Percentiles rank a stretch among this genome's conserved stretches.
These are phyloP conservation scores for Rosa persica DNA, from an alignment of 306 rosid genomes.

Conservation along the genomic window DNA sequence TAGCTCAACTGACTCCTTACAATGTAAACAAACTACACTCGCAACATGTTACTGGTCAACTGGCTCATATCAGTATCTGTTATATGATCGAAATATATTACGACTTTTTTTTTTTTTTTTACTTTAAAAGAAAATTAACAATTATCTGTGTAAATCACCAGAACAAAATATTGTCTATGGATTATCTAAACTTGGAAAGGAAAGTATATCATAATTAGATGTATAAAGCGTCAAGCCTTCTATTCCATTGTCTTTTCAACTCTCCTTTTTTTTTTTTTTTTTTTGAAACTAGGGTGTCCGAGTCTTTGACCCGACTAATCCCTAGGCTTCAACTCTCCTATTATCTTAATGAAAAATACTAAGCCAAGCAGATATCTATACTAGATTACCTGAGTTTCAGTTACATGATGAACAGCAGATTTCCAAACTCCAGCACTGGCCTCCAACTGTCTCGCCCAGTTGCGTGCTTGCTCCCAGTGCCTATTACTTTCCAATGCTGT, in stretches of 20 bases:
- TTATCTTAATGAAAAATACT: background rate
- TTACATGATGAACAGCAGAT: constrained; percentile 82
- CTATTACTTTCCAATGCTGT: constrained; percentile 74
- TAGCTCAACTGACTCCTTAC: background rate
- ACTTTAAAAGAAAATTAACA: background rate
- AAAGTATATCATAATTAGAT: background rate
- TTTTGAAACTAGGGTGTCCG: too few species aligned
- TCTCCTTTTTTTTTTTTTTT: too few species aligned
- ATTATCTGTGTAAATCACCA: background rate
- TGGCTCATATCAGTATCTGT: background rate
- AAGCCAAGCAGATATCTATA: constrained; percentile 34
- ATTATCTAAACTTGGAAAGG: background rate
- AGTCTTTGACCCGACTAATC: too few species aligned
- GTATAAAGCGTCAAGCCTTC: background rate
- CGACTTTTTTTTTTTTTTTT: too few species aligned
- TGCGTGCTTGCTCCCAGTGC: constrained; percentile 96
- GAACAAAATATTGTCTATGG: background rate
- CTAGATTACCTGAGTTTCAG: constrained; percentile 82
- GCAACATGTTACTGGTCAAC: background rate
- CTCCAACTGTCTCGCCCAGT: constrained; percentile 96
- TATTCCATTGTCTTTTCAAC: background rate
- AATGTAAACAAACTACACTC: background rate
- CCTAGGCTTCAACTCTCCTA: background rate
- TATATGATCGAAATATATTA: background rate
- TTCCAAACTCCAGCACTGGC: constrained; percentile 80